These are phyloP conservation scores for Phytophthora europaea DNA, from an alignment of 352 stramenopile genomes.

Conservation along the genomic window DNA sequence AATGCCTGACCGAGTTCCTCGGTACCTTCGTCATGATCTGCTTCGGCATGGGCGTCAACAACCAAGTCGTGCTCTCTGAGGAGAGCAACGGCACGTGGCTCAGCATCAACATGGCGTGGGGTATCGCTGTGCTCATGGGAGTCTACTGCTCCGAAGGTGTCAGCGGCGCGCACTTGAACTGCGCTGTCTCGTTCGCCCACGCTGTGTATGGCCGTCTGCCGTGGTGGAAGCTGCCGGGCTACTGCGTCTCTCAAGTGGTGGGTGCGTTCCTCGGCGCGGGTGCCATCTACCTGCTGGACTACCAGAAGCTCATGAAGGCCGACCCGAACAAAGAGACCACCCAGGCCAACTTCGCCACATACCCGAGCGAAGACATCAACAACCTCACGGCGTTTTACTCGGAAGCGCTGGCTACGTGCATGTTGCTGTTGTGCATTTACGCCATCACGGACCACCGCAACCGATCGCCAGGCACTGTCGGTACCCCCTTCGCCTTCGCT, in stretches of 20 bases:
- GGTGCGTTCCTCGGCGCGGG: slow-evolving; percentile 51
- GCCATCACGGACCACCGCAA: slow-evolving; percentile 66
- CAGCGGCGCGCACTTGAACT: slow-evolving; percentile 70
- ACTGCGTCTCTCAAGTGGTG: slow-evolving; percentile 54
- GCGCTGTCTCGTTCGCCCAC: slow-evolving; percentile 37
- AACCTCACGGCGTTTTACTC: slow-evolving; percentile 64
- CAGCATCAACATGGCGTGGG: slow-evolving; percentile 67
- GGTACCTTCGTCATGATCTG: slow-evolving; percentile 59
- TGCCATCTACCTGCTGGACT: slow-evolving; percentile 60
- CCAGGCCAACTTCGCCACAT: slow-evolving; percentile 58
- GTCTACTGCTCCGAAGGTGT: slow-evolving; percentile 65
- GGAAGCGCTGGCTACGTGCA: slow-evolving; percentile 57
- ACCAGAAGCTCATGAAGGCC: slow-evolving; percentile 49
- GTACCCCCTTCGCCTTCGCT: slow-evolving; percentile 52
- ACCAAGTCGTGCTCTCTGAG: slow-evolving; percentile 60
- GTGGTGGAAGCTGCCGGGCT: slow-evolving; percentile 60
- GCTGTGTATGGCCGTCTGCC: slow-evolving; percentile 52
- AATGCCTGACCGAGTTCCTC: slow-evolving; percentile 61
- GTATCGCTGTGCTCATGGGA: slow-evolving; percentile 64
- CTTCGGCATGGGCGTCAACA: slow-evolving; percentile 73
- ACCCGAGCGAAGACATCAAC: slow-evolving; percentile 49
- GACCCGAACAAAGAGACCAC: slow-evolving; percentile 58
- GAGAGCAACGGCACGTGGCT: slow-evolving; percentile 64
- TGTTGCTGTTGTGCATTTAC: slow-evolving; percentile 65
- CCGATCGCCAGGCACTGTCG: slow-evolving; percentile 44